A percentile compares a stretch with the other conserved stretches of the same genome.
Evolutionary conservation across 2,329 filamentous ascomycete species (phyloP).

Genomic region (Arthrobotrys sphaeroides): DNA sequence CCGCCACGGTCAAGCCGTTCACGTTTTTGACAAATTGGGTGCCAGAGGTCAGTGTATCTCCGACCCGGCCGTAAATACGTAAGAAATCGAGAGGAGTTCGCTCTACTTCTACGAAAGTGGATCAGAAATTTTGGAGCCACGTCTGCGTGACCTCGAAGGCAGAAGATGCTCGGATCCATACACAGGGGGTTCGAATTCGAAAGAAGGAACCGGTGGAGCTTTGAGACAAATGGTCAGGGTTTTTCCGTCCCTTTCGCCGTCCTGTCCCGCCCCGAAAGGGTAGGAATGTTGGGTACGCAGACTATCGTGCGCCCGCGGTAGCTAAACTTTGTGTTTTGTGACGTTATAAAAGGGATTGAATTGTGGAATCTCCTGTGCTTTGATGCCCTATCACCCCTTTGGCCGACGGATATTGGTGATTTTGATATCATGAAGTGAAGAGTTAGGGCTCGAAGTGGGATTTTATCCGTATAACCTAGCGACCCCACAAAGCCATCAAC

Average conservation of each 20-base stretch:
- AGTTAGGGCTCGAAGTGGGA: background rate
- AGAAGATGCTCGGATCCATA: constrained; percentile 9
- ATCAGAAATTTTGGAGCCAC: background rate
- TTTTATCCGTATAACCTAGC: background rate
- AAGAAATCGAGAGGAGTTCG: background rate
- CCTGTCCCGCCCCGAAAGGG: background rate
- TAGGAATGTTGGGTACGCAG: background rate
- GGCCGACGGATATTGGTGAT: background rate
- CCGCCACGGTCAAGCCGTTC: background rate
- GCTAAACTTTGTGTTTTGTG: background rate
- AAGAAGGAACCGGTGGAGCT: constrained; percentile 1
- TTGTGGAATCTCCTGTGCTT: background rate
- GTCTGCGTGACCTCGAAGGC: background rate
- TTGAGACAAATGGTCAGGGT: background rate
- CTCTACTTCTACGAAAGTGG: background rate
- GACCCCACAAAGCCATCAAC: constrained; percentile 7
- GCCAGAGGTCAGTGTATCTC: background rate
- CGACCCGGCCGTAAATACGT: background rate
- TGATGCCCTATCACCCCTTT: background rate
- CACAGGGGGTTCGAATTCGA: background rate
- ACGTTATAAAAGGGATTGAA: background rate
- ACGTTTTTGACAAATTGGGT: background rate
- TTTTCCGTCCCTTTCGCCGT: constrained; percentile 7
- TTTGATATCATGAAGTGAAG: too few species aligned
- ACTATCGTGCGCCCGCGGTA: background rate